Evolutionary conservation across 192 early-diverging fungal genomes (phyloP).

Genomic region (Nowakowskiella sp.): DNA sequence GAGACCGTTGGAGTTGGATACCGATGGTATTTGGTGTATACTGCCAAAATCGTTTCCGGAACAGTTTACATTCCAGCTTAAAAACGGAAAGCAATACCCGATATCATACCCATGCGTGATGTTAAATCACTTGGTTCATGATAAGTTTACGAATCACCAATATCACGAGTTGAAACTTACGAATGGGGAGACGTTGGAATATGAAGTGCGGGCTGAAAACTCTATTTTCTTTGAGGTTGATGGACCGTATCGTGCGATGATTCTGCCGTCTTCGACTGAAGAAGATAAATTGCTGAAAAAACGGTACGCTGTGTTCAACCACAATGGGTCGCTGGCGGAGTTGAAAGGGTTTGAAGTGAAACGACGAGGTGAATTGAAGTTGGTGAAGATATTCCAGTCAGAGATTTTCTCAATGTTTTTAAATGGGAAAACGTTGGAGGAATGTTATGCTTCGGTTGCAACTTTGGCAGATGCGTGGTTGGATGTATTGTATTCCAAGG

Average conservation of each 20-base stretch:
- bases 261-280: slow-evolving; percentile 88
- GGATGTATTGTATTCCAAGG: slow-evolving; percentile 84
- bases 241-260: slow-evolving; percentile 97
- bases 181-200: slow-evolving; percentile 49
- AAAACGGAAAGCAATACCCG: slow-evolving; percentile 66
- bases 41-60: slow-evolving; percentile 89
- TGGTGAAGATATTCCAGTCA: slow-evolving; percentile 97
- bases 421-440: slow-evolving; percentile 70
- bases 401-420: slow-evolving; percentile 91
- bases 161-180: slow-evolving; percentile 69
- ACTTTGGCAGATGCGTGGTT: slow-evolving; percentile 89
- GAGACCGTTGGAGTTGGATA: slow-evolving; percentile 91
- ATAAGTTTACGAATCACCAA: slow-evolving; percentile 94
- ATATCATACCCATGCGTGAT: slow-evolving; percentile 97
- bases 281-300: slow-evolving; percentile 97
- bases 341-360: slow-evolving; percentile 99
- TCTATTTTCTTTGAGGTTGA: slow-evolving; percentile 99
- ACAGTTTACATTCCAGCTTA: slow-evolving; percentile 78
- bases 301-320: slow-evolving; percentile 96
- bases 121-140: slow-evolving; percentile 95
- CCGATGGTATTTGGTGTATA: slow-evolving; percentile 99
- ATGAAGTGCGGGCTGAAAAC: slow-evolving; percentile 75
- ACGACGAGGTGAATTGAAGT: slow-evolving; percentile 93
- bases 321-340: slow-evolving; percentile 89
- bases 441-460: slow-evolving; percentile 87